A percentile compares a stretch with the other conserved stretches of the same genome.
These are phyloP conservation scores for Penicillium sclerotigenum DNA, from an alignment of 2,329 filamentous ascomycete species.

Conservation along the genomic window DNA sequence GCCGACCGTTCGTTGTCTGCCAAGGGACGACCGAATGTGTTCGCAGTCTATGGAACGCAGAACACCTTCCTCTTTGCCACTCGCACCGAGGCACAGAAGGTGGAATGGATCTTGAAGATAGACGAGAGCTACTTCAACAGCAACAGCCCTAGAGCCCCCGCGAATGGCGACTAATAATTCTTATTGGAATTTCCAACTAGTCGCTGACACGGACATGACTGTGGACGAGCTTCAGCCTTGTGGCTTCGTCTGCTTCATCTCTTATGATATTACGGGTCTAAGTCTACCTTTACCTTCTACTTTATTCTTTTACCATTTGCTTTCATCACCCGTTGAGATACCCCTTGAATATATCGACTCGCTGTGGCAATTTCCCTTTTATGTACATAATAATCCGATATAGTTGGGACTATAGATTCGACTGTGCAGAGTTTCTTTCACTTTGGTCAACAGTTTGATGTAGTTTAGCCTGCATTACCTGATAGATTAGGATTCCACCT, in stretches of 20 bases:
- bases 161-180: constrained; percentile 18
- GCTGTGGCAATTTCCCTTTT: constrained; percentile 27
- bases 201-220: neutral
- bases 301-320: constrained; percentile 12
- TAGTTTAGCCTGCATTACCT: neutral
- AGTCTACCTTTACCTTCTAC: constrained; percentile 15
- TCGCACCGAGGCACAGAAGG: constrained; percentile 83
- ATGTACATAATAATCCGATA: constrained; percentile 38
- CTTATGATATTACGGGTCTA: constrained; percentile 25
- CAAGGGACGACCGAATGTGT: constrained; percentile 66
- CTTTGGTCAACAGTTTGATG: neutral
- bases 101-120: constrained; percentile 94
- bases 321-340: constrained; percentile 38
- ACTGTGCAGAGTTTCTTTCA: constrained; percentile 15
- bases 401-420: constrained; percentile 28
- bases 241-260: constrained; percentile 16
- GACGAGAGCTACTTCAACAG: constrained; percentile 71
- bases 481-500: neutral
- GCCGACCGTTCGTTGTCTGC: constrained; percentile 36
- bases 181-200: neutral
- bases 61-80: constrained; percentile 96
- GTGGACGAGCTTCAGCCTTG: constrained; percentile 1
- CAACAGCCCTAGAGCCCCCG: constrained; percentile 25
- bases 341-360: constrained; percentile 37
- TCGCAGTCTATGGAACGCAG: constrained; percentile 89